Evolutionary conservation across 345 rosid species (phyloP), one percentile per base, ranked within the genome.

Genomic region (Linum tenue): DNA sequence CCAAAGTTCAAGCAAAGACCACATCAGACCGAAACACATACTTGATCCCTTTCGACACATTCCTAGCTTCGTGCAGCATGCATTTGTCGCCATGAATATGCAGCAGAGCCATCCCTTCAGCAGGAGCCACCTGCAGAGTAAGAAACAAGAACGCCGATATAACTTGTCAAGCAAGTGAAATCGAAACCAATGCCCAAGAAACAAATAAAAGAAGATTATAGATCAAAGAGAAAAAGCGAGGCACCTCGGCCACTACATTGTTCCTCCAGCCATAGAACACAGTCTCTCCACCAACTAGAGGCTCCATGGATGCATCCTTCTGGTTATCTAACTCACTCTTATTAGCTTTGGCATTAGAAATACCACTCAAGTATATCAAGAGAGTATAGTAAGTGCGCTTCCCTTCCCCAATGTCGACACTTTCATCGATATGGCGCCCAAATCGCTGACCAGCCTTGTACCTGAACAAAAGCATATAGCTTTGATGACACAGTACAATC

Each of bases 71-170:
- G 64, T 88, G 99, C 83, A 94, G 73, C 97, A 91, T 74, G 62
- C 99, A 88, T 73, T 85, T 87, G 72, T 84, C 87, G 37, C 97
- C 99, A 66, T 91, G 99, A 66, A 91, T 80, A 72, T 94, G 97
- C 56, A 91, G 70, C 36, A 94, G 95, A 70, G 97, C 97, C 96
- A 79, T 88, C 63, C 97, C 97, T 84, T 88, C 96, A 1, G 64
- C 8, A 60, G 97, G 99, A 76, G 89, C 92, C 59, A 94, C 96
- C 96, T 90, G 62, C 61, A 58, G 43, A 55, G 31, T 22, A 22
- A 22, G 31, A 22, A 22, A 22, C 31, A 22, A 22, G 31, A 22
- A 22, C 31, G 1, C 31, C 31, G 31, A 22, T 22, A 22, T 22
- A 22, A 22, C 31, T 22, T 22, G 31, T 22, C 31, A 22, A 22